Evolutionary conservation across 2,329 filamentous ascomycete species (phyloP), one percentile per base, ranked within the genome.

Genomic region (Penicillium sp.): DNA sequence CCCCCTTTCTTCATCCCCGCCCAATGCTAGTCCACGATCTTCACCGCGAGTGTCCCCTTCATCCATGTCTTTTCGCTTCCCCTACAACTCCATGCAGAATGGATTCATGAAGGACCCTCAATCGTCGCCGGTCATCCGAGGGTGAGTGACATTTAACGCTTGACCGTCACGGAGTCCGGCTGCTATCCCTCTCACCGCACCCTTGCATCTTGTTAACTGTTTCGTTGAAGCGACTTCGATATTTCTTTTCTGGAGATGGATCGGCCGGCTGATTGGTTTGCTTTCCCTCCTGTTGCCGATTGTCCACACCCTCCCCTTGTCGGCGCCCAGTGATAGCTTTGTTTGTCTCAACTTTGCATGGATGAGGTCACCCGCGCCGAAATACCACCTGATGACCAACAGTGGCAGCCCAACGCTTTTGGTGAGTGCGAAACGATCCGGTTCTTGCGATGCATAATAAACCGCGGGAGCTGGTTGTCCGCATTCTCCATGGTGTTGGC

Each of bases 401-500:
- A 19, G 37, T 51, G 55, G 49, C 55, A 55, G 19, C 26, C 14
- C 24, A 28, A 26, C 2, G 24, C 59, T 51, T 47, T 39, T 26
- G 55, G 49, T 26, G 28, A 59, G 36, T 50, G 49, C 23, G 23
- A 36, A 31, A 37, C 47, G 45, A 52, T 51, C 44, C 34, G 36
- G 55, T 56, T 67, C 52, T 64, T 67, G 70, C 70, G 70, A 72
- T 66, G 70, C 52, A 59, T 56, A 58, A 71, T 72, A 72, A 72
- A 72, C 70, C 70, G 70, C 70, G 63, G 43, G 23, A 13, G 36
- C 29, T 34, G 42, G 3, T 47, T 21, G 42, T 31, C 46, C 8
- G n/a, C 43, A 37, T 29, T 33, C 16, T 19, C 11, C 54, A 43
- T 28, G 18, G 10, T 16, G 40, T 31, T 50, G 31, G 24, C 5